These are phyloP conservation scores for Verticillium isaacii DNA, from an alignment of 2,329 filamentous ascomycete species.

Conservation along the genomic window DNA sequence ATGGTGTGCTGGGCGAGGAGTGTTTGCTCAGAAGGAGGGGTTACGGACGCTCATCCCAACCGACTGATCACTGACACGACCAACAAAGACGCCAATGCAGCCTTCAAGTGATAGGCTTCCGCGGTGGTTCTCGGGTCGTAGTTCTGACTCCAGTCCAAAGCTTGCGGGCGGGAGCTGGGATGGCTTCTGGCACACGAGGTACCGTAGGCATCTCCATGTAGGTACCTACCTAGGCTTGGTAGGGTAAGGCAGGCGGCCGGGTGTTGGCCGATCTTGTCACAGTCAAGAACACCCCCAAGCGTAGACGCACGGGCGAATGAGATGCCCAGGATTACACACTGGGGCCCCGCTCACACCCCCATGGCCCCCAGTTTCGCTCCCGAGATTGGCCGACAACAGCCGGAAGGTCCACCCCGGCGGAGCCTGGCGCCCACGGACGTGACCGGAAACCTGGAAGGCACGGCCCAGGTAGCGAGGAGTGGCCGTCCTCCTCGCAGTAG, in stretches of 20 bases:
- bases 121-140: not conserved
- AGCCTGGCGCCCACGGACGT: not conserved
- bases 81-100: not conserved
- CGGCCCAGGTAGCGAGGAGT: too few species aligned
- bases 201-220: too few species aligned
- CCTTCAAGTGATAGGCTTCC: not conserved
- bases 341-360: not conserved
- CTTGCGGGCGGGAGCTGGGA: too few species aligned
- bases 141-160: not conserved
- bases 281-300: not conserved
- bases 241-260: too few species aligned
- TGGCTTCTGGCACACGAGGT: too few species aligned
- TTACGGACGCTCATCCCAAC: not conserved
- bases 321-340: constrained; percentile 28
- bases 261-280: not conserved
- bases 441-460: not conserved
- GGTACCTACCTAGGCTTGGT: too few species aligned
- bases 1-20: not conserved
- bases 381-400: constrained; percentile 4
- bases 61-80: not conserved
- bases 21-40: not conserved
- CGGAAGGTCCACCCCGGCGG: not conserved
- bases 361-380: not conserved
- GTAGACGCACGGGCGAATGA: constrained; percentile 20
- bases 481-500: too few species aligned